Evolutionary conservation across 2,329 filamentous ascomycete genomes (phyloP).

Genomic region (Monilinia fructigena): DNA sequence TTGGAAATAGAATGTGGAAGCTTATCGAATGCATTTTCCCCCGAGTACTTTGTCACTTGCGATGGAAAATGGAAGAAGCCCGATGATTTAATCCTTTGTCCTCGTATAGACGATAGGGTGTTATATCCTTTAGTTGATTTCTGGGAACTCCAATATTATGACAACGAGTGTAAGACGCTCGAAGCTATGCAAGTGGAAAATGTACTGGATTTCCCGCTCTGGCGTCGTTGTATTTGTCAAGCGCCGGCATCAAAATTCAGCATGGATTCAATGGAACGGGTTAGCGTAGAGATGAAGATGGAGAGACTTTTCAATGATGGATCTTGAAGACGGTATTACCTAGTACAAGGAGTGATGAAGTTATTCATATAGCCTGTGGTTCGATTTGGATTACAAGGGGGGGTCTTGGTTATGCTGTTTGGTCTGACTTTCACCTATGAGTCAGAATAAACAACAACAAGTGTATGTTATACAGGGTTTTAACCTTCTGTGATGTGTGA

Average conservation of each 20-base stretch:
- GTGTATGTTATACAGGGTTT: no score
- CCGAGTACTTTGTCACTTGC: background rate
- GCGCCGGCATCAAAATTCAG: background rate
- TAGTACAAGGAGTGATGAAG: background rate
- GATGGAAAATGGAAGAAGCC: constrained; percentile 14
- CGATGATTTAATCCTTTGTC: constrained; percentile 11
- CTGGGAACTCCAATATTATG: background rate
- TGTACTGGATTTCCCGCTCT: background rate
- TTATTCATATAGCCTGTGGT: background rate
- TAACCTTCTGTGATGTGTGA: no score
- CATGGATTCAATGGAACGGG: background rate
- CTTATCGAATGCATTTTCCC: rapidly evolving
- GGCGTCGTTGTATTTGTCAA: constrained; percentile 8
- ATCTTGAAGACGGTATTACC: no score
- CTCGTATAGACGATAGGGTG: background rate
- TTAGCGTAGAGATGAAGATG: background rate
- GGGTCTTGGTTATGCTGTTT: background rate
- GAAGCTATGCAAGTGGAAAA: background rate
- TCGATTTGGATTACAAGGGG: background rate
- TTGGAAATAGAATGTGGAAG: background rate
- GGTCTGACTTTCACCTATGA: no score
- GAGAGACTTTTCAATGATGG: background rate
- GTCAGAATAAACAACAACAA: no score
- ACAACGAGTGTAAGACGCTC: background rate
- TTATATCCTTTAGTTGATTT: background rate